A percentile compares a stretch with the other conserved stretches of the same genome.
phyloP scores from a whole-genome alignment of 1,139 yeast genomes.

The Blastobotrys persicus region DNA sequence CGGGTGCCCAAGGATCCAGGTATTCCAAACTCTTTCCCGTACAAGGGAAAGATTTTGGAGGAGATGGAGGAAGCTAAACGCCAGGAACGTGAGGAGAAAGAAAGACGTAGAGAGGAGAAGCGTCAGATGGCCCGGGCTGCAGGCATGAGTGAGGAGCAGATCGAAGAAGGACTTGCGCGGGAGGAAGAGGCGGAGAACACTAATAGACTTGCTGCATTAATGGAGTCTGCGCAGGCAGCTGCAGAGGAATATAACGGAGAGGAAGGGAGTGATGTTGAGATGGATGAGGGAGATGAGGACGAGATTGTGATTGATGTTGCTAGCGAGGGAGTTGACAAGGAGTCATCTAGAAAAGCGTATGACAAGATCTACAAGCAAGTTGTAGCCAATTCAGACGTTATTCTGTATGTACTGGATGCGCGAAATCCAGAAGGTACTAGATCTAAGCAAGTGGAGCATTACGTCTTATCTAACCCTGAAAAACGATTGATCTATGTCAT shows the following conservation, averaged over 20 bases:
- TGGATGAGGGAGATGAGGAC: constrained; percentile 36
- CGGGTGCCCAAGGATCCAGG: constrained; percentile 83
- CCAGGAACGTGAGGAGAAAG: constrained; percentile 59
- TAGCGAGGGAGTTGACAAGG: constrained; percentile 42
- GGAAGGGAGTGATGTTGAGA: constrained; percentile 41
- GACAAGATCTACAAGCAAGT: constrained; percentile 72
- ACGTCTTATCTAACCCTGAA: constrained; percentile 74
- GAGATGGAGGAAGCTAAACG: constrained; percentile 77
- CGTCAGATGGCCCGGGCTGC: constrained; percentile 47
- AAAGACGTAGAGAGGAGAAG: constrained; percentile 47
- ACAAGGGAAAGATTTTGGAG: constrained; percentile 75
- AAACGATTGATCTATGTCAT: constrained; percentile 82
- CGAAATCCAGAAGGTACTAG: constrained; percentile 97
- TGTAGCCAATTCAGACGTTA: constrained; percentile 86
- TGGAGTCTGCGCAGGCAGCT: constrained; percentile 87
- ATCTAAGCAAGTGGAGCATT: constrained; percentile 86
- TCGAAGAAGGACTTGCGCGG: constrained; percentile 42
- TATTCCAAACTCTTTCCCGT: constrained; percentile 92
- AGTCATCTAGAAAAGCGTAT: constrained; percentile 80
- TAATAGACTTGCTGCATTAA: constrained; percentile 74
- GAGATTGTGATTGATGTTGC: constrained; percentile 41
- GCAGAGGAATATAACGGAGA: constrained; percentile 52
- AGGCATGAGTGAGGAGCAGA: constrained; percentile 40
- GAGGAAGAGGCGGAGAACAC: constrained; percentile 45
- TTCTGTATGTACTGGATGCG: constrained; percentile 90